Base-by-base conservation (phyloP, 2,329 filamentous ascomycete species). In the Tolypocladium guangdongense region DNA sequence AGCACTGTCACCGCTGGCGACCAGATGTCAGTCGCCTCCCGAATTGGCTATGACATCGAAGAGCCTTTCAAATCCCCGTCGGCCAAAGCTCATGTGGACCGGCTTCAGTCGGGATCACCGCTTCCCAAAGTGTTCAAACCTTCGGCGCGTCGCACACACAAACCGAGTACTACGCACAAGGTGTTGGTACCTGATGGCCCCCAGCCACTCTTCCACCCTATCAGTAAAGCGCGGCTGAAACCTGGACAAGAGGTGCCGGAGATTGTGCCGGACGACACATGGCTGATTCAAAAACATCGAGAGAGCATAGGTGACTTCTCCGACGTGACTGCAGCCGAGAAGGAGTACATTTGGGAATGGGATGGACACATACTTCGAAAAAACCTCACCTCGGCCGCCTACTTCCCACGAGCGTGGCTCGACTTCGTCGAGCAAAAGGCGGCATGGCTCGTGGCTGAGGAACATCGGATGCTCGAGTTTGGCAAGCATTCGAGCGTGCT, bases 341-440 rank as follows among this genome's bases (percentile, higher is more conserved):
- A 78, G 62, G 79, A 82, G 56, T 83, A 78, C 54, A 78, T 83
- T 53, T 71, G 73, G 58, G 75, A 78, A 57, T 83, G 80, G 80
- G 79, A 82, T 55, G 70, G 73, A 1, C 81, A 77, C 58, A 74
- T 81, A 48, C 71, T 79, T 10, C 68, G 68, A 46, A 72, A 77
- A 58, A 75, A 72, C 52, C 66, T 82, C 48, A 77, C 75, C 6
- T 76, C 78, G 5, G 72, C 73, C 33, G 73, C 74, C 4, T 80
- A 78, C 59, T 69, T 83, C 14, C 72, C 78, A 12, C 71, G 72
- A 3, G 71, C 74, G 20, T 80, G 81, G 68, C 61, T 79, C 43
- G 70, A 68, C 27, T 83, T 83, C 60, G 66, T 79, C 39, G 65
- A 70, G 50, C 66, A 74, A 20, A 79, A 79, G 61, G 74, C 74